Conservation (phyloP, 345 rosid genomes). For the Mallotus nudiflorus region DNA sequence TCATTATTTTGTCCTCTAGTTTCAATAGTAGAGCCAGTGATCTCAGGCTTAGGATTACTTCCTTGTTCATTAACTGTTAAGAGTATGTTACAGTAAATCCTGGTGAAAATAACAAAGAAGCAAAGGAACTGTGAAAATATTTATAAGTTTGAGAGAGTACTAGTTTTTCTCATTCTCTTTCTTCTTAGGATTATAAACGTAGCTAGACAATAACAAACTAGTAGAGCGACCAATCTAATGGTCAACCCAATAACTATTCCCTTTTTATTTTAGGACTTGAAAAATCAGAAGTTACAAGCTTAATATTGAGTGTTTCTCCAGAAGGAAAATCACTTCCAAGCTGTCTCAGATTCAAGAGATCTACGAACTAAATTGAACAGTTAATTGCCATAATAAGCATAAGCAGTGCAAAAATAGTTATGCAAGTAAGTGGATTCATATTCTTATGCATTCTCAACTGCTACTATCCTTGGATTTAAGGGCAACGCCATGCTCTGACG, state of each 20-base stretch:
- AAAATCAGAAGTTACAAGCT: conserved; percentile 25
- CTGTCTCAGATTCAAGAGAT: conserved; percentile 15
- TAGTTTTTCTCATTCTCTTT: background rate
- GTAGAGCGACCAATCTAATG: background rate
- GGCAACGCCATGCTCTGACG: conserved; percentile 5
- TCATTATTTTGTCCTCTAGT: background rate
- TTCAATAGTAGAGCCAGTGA: background rate
- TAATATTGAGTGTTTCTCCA: conserved; percentile 18
- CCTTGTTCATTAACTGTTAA: background rate
- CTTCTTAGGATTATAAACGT: conserved; percentile 17
- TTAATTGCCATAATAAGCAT: conserved; percentile 7
- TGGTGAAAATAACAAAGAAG: background rate
- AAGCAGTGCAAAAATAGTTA: conserved; percentile 33
- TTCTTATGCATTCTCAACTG: background rate
- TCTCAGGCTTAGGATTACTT: background rate
- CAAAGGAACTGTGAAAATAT: background rate
- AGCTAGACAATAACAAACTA: conserved; percentile 3
- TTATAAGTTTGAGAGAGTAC: background rate
- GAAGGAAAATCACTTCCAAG: background rate
- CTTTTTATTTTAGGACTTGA: background rate
- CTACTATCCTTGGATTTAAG: background rate
- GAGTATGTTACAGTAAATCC: background rate
- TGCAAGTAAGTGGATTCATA: conserved; percentile 26
- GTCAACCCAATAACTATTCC: conserved; percentile 1
- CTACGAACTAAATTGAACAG: conserved; percentile 24